These are phyloP conservation scores for Cyamopsis tetragonoloba DNA, from an alignment of 306 rosid genomes.

Conservation along the genomic window DNA sequence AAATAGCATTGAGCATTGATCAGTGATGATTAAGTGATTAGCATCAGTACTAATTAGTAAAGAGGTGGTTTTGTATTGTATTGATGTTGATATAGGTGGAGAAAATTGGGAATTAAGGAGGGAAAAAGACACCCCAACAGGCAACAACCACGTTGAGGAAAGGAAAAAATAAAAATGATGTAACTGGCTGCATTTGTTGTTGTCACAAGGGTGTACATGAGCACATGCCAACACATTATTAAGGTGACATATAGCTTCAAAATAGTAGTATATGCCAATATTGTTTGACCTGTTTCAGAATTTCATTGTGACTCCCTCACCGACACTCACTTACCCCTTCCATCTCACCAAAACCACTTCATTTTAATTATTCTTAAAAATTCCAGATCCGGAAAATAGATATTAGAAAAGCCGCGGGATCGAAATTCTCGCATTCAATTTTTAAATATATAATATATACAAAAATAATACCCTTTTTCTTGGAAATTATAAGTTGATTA, in stretches of 20 bases:
- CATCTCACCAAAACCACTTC: not conserved
- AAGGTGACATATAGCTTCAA: not conserved
- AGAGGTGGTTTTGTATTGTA: not conserved
- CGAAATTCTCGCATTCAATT: not conserved
- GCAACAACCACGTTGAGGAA: slow-evolving; percentile 25
- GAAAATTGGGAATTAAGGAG: not conserved
- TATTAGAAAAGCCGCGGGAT: too few relatives aligned
- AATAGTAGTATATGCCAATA: slow-evolving; percentile 10
- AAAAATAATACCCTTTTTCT: too few relatives aligned
- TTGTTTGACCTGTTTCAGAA: slow-evolving; percentile 28
- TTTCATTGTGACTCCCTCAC: slow-evolving; percentile 9
- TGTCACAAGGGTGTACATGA: slow-evolving; percentile 12
- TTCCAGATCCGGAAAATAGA: too few relatives aligned
- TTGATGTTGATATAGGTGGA: not conserved
- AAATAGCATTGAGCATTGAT: too few relatives aligned
- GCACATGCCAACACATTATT: slow-evolving; percentile 22
- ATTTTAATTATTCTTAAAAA: too few relatives aligned
- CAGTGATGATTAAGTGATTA: too few relatives aligned
- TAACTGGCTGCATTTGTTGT: not conserved
- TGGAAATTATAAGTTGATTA: too few relatives aligned
- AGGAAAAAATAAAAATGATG: not conserved
- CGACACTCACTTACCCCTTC: slow-evolving; percentile 19
- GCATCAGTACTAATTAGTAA: too few relatives aligned
- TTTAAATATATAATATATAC: too few relatives aligned
- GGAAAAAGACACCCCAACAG: slow-evolving; percentile 31